Conservation (phyloP, 768 basidiomycete genomes). For the Favolaschia claudopus region DNA sequence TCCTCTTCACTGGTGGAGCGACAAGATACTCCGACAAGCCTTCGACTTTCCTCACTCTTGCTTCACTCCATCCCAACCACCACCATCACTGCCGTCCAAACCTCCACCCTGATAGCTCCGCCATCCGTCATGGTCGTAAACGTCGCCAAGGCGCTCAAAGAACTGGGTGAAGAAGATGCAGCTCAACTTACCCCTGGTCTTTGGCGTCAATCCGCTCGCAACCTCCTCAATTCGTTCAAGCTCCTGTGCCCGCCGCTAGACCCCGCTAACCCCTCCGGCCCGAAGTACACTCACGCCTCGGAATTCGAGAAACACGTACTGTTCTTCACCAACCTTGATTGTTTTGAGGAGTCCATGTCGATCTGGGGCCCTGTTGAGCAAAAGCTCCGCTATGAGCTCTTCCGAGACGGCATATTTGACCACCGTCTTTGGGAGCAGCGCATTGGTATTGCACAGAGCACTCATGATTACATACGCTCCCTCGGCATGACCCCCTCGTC, state of each 20-base stretch:
- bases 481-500: background rate
- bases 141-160: background rate
- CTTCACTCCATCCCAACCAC: background rate
- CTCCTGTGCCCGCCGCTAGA: background rate
- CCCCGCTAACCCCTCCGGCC: background rate
- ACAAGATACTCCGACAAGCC: background rate
- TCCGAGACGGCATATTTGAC: background rate
- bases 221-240: background rate
- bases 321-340: background rate
- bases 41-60: background rate
- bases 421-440: background rate
- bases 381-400: background rate
- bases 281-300: background rate
- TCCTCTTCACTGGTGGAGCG: background rate
- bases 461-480: background rate
- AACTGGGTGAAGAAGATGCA: background rate
- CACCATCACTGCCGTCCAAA: background rate
- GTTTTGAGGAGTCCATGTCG: background rate
- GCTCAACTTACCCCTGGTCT: background rate
- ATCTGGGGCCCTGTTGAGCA: constrained; percentile 5
- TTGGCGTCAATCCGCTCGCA: constrained; percentile 1
- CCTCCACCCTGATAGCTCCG: background rate
- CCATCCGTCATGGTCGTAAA: background rate
- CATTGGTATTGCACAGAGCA: background rate
- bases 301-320: background rate